Percentiles rank a stretch among this genome's conserved stretches.
These are phyloP conservation scores for Fennellomyces sp. DNA, from an alignment of 371 early-diverging fungal species.

Conservation along the genomic window DNA sequence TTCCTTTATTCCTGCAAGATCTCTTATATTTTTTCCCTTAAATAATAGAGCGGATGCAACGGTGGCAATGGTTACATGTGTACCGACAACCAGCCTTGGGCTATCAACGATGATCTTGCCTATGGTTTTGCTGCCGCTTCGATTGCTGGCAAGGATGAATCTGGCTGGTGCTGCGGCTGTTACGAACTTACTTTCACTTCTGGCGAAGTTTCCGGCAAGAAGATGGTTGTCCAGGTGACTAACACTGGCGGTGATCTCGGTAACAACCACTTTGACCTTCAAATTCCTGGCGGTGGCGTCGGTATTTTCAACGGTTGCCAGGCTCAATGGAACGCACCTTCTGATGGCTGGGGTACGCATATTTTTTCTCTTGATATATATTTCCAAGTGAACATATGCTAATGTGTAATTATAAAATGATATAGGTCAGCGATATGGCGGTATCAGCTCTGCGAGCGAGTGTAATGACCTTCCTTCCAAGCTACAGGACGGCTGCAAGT, in stretches of 20 bases:
- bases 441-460: conserved; percentile 24
- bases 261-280: conserved; percentile 46
- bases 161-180: conserved; percentile 48
- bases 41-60: conserved; percentile 39
- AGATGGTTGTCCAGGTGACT: conserved; percentile 50
- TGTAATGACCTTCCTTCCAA: conserved; percentile 35
- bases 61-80: conserved; percentile 48
- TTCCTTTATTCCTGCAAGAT: not conserved
- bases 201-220: conserved; percentile 34
- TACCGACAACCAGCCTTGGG: conserved; percentile 51
- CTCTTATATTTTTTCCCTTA: not conserved
- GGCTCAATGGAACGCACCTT: not conserved
- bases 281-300: conserved; percentile 53
- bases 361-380: not conserved
- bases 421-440: conserved; percentile 47
- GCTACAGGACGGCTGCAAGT: conserved; percentile 48
- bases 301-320: conserved; percentile 52
- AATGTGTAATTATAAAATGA: too few relatives aligned
- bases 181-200: conserved; percentile 48
- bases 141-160: conserved; percentile 30
- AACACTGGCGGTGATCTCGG: conserved; percentile 50
- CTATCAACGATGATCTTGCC: conserved; percentile 34
- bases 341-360: not conserved
- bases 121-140: conserved; percentile 52
- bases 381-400: too few relatives aligned